Base-by-base conservation (phyloP, 2,329 filamentous ascomycete genomes). In the Arthroderma uncinatum region DNA sequence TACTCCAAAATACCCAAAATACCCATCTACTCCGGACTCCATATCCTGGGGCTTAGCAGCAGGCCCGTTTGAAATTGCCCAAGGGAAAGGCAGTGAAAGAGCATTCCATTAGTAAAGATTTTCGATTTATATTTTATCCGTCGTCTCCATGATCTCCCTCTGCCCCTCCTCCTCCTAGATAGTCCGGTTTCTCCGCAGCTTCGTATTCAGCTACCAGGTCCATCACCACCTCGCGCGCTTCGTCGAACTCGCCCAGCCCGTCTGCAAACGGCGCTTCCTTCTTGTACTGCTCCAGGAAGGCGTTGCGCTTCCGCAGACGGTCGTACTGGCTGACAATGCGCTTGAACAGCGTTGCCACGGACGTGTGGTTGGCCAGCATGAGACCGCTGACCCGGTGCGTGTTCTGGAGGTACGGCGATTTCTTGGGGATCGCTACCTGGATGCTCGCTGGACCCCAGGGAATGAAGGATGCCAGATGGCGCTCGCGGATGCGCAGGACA, bases 391-490 rank as follows among this genome's bases (percentile, higher is more conserved):
- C 93, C 53, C 93, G 86, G 69, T 96, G 90, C 63, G 88, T 89
- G 76, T 94, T 94, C 57, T 89, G 87, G 42, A 96, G 86, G 68
- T 98, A 97, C 1, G 94, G 94, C 42, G 91, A 96, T 68, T 94
- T 89, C 76, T 95, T 95, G 1, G 93, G 96, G 61, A 98, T 75
- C 2, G 93, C 94, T 10, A 98, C 93, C 73, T 98, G 93, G 62
- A 98, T 98, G 68, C 89, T 95, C 28, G 93, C 93, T 0, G 93
- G 93, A 0, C 93, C 93, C 93, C 93, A 98, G 8, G 94, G 93
- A 62, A 98, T 98, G 68, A 98, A 98, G 0, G 89, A 94, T 8
- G 93, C 94, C 56, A 98, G 80, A 59, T 89, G 84, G 53, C 93
- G 86, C 77, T 98, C 93, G 53, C 93, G 86, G 68, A 98, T 98